Conservation (phyloP, 768 basidiomycete genomes). For the Rhodotorula diobovata region DNA sequence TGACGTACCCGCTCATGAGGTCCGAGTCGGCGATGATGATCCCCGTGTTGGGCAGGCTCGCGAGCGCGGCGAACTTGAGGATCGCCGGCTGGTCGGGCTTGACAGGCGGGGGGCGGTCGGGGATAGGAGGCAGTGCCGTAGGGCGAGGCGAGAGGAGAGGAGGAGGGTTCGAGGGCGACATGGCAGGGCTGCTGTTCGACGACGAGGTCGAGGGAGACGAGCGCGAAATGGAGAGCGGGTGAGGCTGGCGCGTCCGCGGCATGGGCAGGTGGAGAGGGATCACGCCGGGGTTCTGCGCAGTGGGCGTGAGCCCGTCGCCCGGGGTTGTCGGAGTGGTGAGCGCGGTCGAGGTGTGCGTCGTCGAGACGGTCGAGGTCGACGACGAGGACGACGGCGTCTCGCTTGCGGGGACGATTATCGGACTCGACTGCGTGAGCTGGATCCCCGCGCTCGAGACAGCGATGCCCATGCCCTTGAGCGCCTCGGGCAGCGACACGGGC, state of each 20-base stretch:
- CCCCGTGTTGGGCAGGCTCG: slow-evolving; percentile 32
- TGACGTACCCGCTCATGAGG: slow-evolving; percentile 35
- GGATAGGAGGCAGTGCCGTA: slow-evolving; percentile 21
- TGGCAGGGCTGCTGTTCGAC: neutral
- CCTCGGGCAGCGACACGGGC: neutral
- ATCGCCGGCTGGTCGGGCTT: slow-evolving; percentile 13
- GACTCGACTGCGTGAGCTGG: slow-evolving; percentile 15
- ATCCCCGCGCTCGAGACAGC: slow-evolving; percentile 24
- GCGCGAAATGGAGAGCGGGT: neutral
- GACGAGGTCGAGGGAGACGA: neutral
- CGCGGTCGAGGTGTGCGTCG: neutral
- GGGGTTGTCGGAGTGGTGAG: neutral
- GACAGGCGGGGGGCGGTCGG: neutral
- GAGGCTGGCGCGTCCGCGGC: neutral
- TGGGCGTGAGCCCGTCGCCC: neutral
- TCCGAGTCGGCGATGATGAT: slow-evolving; percentile 33
- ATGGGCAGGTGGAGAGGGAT: neutral
- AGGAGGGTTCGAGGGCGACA: neutral
- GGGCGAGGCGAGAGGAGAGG: slow-evolving; percentile 24
- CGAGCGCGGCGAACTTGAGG: slow-evolving; percentile 26
- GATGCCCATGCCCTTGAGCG: slow-evolving; percentile 19
- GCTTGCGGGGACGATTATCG: neutral
- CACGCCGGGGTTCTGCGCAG: neutral
- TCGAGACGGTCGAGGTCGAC: neutral
- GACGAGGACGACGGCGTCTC: neutral